Percentiles rank a stretch among this genome's conserved stretches.
phyloP scores from a whole-genome alignment of 2,329 filamentous ascomycete genomes.

The Fusarium begoniae region DNA sequence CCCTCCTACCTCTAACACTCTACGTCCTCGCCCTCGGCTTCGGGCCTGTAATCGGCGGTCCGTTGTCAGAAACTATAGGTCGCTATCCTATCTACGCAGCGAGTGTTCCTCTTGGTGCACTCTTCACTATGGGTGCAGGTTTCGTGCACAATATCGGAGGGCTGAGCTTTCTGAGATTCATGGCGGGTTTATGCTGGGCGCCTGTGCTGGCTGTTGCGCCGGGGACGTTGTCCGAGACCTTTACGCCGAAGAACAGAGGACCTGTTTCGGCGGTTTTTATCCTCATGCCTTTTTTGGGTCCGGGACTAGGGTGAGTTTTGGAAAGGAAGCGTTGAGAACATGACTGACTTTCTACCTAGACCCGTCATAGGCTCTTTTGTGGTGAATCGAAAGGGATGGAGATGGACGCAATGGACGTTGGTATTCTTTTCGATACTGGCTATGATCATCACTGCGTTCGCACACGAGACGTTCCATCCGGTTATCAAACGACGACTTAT shows the following conservation, averaged over 20 bases:
- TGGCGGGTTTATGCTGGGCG: conserved; percentile 62
- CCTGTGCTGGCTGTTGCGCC: conserved; percentile 60
- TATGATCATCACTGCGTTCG: conserved; percentile 49
- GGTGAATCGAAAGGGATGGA: conserved; percentile 56
- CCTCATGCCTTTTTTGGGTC: conserved; percentile 62
- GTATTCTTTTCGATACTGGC: conserved; percentile 56
- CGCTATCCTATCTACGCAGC: conserved; percentile 61
- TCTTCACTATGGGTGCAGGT: conserved; percentile 66
- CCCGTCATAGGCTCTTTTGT: conserved; percentile 61
- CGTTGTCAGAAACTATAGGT: conserved; percentile 67
- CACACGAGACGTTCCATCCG: conserved; percentile 67
- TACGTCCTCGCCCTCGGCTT: conserved; percentile 69
- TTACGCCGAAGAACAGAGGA: conserved; percentile 53
- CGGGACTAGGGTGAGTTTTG: conserved; percentile 57
- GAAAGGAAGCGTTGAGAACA: accelerated
- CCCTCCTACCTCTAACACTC: conserved; percentile 67
- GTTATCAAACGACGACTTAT: conserved; percentile 53
- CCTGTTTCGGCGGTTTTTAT: conserved; percentile 57
- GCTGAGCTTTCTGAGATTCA: conserved; percentile 64
- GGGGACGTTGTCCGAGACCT: conserved; percentile 61
- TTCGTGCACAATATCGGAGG: conserved; percentile 60
- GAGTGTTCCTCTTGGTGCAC: conserved; percentile 56
- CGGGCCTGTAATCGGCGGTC: conserved; percentile 68
- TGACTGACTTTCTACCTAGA: conserved; percentile 34
- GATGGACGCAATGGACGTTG: conserved; percentile 63